Percentiles rank a stretch among this genome's conserved stretches.
These are phyloP conservation scores for Rhizophagus sp. DNA, from an alignment of 192 early-diverging fungal genomes.

Conservation along the genomic window DNA sequence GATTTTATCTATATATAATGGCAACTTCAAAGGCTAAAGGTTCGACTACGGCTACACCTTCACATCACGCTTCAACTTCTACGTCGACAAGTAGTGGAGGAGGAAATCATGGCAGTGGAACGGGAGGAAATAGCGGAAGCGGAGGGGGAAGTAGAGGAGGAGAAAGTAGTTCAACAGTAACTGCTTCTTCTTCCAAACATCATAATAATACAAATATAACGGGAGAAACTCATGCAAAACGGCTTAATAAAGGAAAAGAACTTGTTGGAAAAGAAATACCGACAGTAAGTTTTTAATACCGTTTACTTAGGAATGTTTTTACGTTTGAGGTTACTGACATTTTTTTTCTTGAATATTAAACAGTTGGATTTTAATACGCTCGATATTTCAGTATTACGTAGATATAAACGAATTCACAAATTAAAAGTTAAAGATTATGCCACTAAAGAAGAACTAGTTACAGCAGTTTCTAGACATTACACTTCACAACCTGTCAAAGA, in stretches of 20 bases:
- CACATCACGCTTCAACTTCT: not conserved
- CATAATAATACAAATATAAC: not conserved
- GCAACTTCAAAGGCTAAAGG: not conserved
- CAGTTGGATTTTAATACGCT: conserved; percentile 50
- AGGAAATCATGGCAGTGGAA: not conserved
- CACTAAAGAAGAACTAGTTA: conserved; percentile 42
- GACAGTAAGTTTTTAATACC: not conserved
- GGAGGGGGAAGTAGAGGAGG: not conserved
- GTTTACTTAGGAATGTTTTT: not conserved
- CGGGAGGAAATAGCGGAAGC: not conserved
- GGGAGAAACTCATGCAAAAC: not conserved
- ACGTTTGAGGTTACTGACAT: not conserved
- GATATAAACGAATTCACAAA: conserved; percentile 46
- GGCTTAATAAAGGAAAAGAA: not conserved
- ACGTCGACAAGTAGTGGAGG: not conserved
- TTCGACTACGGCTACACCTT: not conserved
- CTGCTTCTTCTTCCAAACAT: not conserved
- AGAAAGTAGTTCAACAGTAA: not conserved
- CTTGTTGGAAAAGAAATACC: not conserved
- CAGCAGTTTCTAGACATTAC: conserved; percentile 44
- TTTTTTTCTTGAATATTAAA: not conserved
- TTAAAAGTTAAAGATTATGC: conserved; percentile 38
- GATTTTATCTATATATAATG: not conserved
- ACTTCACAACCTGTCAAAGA: conserved; percentile 41
- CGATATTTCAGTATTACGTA: conserved; percentile 40